Conservation (phyloP, 345 rosid genomes). For the Sapria himalayana region DNA sequence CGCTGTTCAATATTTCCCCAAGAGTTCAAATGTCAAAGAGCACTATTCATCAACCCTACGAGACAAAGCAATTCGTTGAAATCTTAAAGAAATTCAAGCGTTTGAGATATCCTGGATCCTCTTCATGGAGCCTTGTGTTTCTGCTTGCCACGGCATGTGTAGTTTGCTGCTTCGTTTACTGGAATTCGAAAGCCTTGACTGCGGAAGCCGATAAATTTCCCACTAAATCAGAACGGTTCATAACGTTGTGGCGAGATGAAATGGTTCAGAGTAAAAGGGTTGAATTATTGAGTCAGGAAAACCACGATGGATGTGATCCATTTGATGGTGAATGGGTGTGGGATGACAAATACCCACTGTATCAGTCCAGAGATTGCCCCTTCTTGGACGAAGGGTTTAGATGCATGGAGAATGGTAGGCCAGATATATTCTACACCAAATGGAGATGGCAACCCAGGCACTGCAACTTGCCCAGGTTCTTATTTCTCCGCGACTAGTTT, state of each 20-base stretch:
- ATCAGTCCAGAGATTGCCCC: conserved; percentile 59
- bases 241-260: conserved; percentile 33
- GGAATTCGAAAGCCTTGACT: no score
- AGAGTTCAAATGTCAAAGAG: conserved; percentile 23
- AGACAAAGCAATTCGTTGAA: conserved; percentile 18
- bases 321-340: conserved; percentile 91
- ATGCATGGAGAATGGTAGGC: conserved; percentile 78
- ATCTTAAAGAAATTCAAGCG: conserved; percentile 42
- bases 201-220: conserved; percentile 23
- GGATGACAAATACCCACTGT: conserved; percentile 77
- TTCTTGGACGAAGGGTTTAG: conserved; percentile 73
- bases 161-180: conserved; percentile 42
- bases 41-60: conserved; percentile 22
- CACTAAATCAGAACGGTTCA: conserved; percentile 33
- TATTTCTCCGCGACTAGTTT: no score
- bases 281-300: conserved; percentile 38
- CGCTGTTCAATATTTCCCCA: conserved; percentile 12
- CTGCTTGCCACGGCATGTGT: conserved; percentile 34
- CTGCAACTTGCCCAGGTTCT: conserved; percentile 73
- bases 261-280: conserved; percentile 15
- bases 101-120: conserved; percentile 43
- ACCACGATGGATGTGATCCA: conserved; percentile 42
- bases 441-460: conserved; percentile 94
- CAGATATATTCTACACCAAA: conserved; percentile 59
- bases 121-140: conserved; percentile 44